Base-by-base conservation (phyloP, 345 rosid species). In the Lumnitzera littorea region DNA sequence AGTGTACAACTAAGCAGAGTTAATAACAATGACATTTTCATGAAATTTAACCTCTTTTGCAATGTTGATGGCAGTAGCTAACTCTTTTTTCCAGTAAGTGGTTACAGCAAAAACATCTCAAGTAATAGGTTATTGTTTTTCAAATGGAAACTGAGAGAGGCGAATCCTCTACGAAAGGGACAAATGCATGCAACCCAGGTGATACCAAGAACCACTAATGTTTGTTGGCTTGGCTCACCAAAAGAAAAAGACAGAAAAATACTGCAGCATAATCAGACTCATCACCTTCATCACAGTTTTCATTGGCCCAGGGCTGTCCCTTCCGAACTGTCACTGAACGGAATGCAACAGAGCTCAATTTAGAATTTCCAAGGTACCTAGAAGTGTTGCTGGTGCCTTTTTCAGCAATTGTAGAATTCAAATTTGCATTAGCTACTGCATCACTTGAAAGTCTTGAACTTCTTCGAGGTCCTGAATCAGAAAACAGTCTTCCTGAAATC, bases 401-500 rank as follows among this genome's bases (percentile, higher is more conserved):
- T 71, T 87, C 97, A 55, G 84, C 76, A 53, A 70, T 72, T 49
- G 81, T 43, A 16, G 83, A 70, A 75, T 71, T 80, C 52, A 82
- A 29, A 65, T 81, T 86, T 51, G 77, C 66, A 72, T 78, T 80
- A 49, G 74, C 75, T 53, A 82, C 87, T 67, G 83, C 69, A 74
- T 91, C 98, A 49, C 76, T 83, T 71, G 91, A 80, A 52, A 90
- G 91, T 68, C 96, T 86, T 17, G 87, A 80, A 76, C 91, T 84
- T 72, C 96, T 74, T 52, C 96, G 83, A 51, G 96, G 89, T 67
- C 91, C 92, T 76, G 96, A 89, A 84, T 94, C 99, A 65, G 96
- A 80, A 76, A 94, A 94, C 65, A 94, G 71, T 74, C 99, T 86
- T 69, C 99, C 99, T 58, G 99, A 94, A 60, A 94, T 91, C 99